Evolutionary conservation across 2,329 filamentous ascomycete genomes (phyloP), one percentile per base, ranked within the genome.

Genomic region (Xylariaceae sp.): DNA sequence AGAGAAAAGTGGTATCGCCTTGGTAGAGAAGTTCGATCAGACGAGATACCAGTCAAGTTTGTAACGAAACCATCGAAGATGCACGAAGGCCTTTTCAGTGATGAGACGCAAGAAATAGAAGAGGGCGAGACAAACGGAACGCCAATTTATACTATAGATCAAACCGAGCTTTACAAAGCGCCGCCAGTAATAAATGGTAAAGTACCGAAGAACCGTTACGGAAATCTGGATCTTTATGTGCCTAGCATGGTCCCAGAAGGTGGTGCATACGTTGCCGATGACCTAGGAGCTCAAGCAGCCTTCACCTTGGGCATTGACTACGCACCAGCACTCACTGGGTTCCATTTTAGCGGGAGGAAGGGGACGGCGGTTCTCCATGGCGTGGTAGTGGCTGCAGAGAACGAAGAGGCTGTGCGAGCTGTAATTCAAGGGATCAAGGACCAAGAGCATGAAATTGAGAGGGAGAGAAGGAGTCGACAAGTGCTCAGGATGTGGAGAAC

Each of bases 151-250:
- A 85, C 79, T 0, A 70, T 79, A 16, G 81, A 85, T 7, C 87
- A 92, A 68, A 91, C 94, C 0, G 83, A 89, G 12, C 59, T 87
- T 0, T 98, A 96, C 73, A 75, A 84, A 11, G 85, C 94, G 0
- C 89, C 91, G 1, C 88, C 92, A 0, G 87, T 98, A 1, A 79
- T 90, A 3, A 76, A 87, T 48, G 93, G 92, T 0, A 79, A 81
- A 11, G 83, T 98, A 1, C 94, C 95, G 0, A 94, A 91, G 75
- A 99, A 99, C 70, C 87, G 89, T 16, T 99, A 92, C 73, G 92
- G 92, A 9, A 99, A 99, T 69, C 88, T 98, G 57, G 95, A 98
- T 68, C 84, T 96, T 34, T 98, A 94, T 71, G 92, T 96, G 9
- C 88, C 91, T 0, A 91, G 87, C 60, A 98, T 99, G 95, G 81